Conservation (phyloP, 2,329 filamentous ascomycete genomes). For the Aspergillus sp. region DNA sequence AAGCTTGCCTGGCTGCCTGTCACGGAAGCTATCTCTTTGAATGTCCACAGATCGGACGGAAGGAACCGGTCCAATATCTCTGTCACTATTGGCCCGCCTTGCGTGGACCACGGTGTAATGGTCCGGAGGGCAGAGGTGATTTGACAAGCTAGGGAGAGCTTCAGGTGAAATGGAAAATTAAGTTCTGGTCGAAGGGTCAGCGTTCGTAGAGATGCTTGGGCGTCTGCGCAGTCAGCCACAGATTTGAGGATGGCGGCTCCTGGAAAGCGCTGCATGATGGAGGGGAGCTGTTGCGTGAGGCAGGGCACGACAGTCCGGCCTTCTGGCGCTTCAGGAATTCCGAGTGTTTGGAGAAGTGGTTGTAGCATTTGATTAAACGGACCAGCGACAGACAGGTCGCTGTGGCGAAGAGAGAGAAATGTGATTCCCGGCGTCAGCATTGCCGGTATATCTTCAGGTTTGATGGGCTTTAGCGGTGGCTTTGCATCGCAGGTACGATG, state of each 20-base stretch:
- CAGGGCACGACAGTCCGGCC: constrained; percentile 16
- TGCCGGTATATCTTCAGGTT: constrained; percentile 11
- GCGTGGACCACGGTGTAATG: constrained; percentile 20
- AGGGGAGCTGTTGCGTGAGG: constrained; percentile 18
- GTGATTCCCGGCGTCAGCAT: constrained; percentile 17
- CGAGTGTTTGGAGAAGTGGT: constrained; percentile 16
- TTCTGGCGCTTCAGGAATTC: constrained; percentile 3
- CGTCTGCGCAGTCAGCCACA: constrained; percentile 13
- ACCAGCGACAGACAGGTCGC: constrained; percentile 14
- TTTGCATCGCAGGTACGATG: constrained; percentile 16
- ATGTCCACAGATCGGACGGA: constrained; percentile 19
- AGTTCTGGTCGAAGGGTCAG: constrained; percentile 17
- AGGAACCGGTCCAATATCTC: constrained; percentile 16
- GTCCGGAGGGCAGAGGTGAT: constrained; percentile 22
- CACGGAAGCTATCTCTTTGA: constrained; percentile 18
- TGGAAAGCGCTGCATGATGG: constrained; percentile 15
- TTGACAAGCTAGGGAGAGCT: constrained; percentile 22
- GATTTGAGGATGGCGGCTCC: constrained; percentile 10
- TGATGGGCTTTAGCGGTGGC: constrained; percentile 7
- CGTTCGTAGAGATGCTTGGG: constrained; percentile 23
- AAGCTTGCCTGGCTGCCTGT: constrained; percentile 18
- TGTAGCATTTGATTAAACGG: constrained; percentile 17
- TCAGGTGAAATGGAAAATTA: constrained; percentile 18
- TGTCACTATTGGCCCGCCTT: constrained; percentile 12
- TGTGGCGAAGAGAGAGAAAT: constrained; percentile 17